A percentile compares a stretch with the other conserved stretches of the same genome.
These are phyloP conservation scores for Debaryomycetaceae sp. DNA, from an alignment of 1,139 yeast genomes.

Conservation along the genomic window DNA sequence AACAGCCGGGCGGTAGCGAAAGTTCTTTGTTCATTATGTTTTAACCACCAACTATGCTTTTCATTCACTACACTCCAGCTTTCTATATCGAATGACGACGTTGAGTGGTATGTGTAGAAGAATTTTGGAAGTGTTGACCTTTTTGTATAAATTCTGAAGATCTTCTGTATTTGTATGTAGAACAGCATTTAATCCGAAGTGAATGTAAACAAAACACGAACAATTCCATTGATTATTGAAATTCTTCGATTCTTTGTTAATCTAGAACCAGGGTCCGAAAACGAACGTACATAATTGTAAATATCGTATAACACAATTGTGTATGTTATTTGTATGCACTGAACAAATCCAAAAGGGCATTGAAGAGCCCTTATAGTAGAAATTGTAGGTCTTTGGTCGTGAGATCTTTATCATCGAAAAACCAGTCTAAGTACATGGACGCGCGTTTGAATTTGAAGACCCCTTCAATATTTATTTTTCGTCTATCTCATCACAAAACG, in stretches of 20 bases:
- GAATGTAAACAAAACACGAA: not conserved
- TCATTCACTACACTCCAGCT: too few relatives aligned
- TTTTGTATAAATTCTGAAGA: not conserved
- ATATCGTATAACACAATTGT: not conserved
- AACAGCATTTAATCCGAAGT: not conserved
- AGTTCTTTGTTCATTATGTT: conserved; percentile 3
- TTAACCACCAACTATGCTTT: too few relatives aligned
- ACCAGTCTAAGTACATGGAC: too few relatives aligned
- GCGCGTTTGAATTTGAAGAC: too few relatives aligned
- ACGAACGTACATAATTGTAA: not conserved
- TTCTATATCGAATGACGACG: too few relatives aligned
- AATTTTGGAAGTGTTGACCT: conserved; percentile 2
- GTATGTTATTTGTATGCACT: not conserved
- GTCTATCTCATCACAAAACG: too few relatives aligned
- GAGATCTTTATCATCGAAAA: too few relatives aligned
- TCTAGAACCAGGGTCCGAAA: not conserved
- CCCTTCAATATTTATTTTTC: too few relatives aligned
- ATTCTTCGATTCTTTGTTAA: not conserved
- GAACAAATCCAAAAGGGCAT: too few relatives aligned
- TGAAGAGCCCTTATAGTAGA: too few relatives aligned
- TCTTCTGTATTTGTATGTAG: not conserved
- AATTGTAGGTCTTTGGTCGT: too few relatives aligned
- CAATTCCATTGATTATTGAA: not conserved
- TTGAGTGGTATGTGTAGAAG: conserved; percentile 1
- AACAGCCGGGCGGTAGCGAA: conserved; percentile 6